A percentile compares a stretch with the other conserved stretches of the same genome.
Evolutionary conservation across 2,329 filamentous ascomycete genomes (phyloP).

Genomic region (Alternaria atra): DNA sequence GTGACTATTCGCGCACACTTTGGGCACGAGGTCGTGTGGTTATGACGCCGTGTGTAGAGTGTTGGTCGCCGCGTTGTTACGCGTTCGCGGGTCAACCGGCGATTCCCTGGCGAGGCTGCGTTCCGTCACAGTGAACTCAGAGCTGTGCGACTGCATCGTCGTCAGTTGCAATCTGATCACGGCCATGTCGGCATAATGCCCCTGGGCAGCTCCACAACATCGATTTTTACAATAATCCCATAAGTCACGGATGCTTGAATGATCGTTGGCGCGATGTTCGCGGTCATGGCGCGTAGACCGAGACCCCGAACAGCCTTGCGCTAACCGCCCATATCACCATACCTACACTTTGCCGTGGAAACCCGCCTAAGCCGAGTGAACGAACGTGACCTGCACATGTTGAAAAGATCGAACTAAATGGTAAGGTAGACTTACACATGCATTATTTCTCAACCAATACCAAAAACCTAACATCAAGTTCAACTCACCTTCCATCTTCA

Average conservation of each 20-base stretch:
- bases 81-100: neutral
- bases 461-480: neutral
- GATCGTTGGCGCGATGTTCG: neutral
- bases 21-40: neutral
- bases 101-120: neutral
- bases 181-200: neutral
- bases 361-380: conserved; percentile 30
- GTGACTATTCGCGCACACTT: no score
- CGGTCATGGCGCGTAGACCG: neutral
- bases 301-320: neutral
- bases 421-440: neutral
- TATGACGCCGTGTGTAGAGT: neutral
- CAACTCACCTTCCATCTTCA: neutral
- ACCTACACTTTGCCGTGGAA: conserved; percentile 19
- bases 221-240: neutral
- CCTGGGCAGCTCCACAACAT: neutral
- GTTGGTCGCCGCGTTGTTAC: neutral
- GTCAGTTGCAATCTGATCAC: no score
- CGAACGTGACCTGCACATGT: conserved; percentile 8
- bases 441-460: neutral
- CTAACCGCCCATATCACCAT: neutral
- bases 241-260: neutral
- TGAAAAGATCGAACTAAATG: neutral
- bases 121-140: neutral
- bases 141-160: neutral